Evolutionary conservation across 306 rosid species (phyloP).

Genomic region (Vachellia collinsii): DNA sequence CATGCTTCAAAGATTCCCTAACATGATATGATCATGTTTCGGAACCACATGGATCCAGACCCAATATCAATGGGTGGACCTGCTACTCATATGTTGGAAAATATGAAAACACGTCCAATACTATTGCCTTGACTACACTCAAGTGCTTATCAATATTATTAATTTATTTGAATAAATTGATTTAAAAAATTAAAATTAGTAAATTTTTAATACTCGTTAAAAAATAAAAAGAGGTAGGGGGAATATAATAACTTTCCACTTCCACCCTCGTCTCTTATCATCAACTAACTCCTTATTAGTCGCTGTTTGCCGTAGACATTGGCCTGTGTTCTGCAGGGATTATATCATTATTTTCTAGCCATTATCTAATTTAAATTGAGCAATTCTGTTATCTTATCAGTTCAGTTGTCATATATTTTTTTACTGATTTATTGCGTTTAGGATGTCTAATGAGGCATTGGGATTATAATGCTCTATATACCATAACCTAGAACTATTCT

Average conservation of each 20-base stretch:
- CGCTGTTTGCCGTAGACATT: not conserved
- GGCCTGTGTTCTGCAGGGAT: not conserved
- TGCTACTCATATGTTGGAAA: not conserved
- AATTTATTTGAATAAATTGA: not conserved
- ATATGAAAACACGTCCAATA: slow-evolving; percentile 20
- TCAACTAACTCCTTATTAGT: not conserved
- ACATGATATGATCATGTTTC: not conserved
- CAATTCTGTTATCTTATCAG: not conserved
- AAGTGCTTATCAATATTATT: not conserved
- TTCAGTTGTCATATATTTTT: too few species aligned
- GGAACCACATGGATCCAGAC: not conserved
- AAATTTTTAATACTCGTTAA: not conserved
- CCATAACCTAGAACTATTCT: not conserved
- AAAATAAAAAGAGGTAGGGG: not conserved
- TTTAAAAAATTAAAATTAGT: not conserved
- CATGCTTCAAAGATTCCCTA: not conserved
- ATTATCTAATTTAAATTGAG: not conserved
- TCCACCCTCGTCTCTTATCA: not conserved
- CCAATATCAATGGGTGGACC: not conserved
- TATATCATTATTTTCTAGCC: not conserved
- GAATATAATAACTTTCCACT: not conserved
- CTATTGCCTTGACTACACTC: not conserved
- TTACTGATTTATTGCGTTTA: not conserved
- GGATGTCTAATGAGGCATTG: not conserved
- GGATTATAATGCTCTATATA: not conserved